Percentiles rank a stretch among this genome's conserved stretches.
phyloP scores from a whole-genome alignment of 2,329 filamentous ascomycete species.

The Aureobasidium melanogenum region DNA sequence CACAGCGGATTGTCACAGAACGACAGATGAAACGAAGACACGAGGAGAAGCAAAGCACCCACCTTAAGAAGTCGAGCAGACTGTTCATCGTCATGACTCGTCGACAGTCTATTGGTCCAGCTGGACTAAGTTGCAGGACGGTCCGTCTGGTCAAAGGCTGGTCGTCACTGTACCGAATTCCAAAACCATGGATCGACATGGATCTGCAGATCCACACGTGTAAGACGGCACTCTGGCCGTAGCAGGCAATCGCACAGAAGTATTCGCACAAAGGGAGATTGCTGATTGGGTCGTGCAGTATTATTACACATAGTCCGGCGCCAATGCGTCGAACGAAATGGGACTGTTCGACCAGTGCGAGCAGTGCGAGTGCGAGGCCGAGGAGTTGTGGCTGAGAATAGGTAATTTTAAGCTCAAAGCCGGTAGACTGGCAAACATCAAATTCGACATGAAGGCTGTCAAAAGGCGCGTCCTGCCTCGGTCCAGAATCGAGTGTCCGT shows the following conservation, averaged over 20 bases:
- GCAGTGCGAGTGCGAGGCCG: too few relatives aligned
- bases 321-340: background rate
- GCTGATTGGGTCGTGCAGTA: background rate
- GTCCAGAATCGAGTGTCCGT: background rate
- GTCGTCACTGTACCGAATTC: background rate
- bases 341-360: background rate
- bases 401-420: background rate
- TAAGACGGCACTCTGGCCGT: background rate
- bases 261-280: background rate
- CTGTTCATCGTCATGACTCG: background rate
- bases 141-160: background rate
- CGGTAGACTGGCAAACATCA: background rate
- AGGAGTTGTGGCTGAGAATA: background rate
- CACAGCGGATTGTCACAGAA: background rate
- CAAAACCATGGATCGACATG: background rate
- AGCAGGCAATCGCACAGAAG: background rate
- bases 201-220: slow-evolving; percentile 1
- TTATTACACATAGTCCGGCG: background rate
- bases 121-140: background rate
- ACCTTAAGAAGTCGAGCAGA: background rate
- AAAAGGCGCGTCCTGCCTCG: background rate
- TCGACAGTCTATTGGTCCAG: background rate
- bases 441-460: background rate
- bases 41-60: background rate
- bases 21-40: background rate